These are phyloP conservation scores for Aspergillus aculeatus DNA, from an alignment of 2,329 filamentous ascomycete genomes.

Conservation along the genomic window DNA sequence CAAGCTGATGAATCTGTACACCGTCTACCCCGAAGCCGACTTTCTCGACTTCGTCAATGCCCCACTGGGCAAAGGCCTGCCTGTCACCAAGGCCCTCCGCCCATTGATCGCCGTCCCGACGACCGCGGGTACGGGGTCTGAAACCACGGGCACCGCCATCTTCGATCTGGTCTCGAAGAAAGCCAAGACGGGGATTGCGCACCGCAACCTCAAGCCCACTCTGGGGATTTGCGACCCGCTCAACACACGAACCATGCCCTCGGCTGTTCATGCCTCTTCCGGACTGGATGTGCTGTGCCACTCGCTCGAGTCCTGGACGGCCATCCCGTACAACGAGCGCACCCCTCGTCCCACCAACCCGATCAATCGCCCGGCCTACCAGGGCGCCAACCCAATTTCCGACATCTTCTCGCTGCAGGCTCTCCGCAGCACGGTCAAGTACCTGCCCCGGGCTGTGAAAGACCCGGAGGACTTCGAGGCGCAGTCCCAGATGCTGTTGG, in stretches of 20 bases:
- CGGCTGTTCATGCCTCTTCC: conserved; percentile 85
- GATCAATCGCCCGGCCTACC: conserved; percentile 87
- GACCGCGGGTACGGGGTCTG: conserved; percentile 82
- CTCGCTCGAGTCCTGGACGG: conserved; percentile 93
- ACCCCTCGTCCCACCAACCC: conserved; percentile 83
- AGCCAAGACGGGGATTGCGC: conserved; percentile 93
- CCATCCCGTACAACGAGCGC: conserved; percentile 88
- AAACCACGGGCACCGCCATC: conserved; percentile 97
- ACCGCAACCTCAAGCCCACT: conserved; percentile 92
- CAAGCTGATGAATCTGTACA: conserved; percentile 98
- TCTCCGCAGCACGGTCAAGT: conserved; percentile 80
- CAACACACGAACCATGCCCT: conserved; percentile 94
- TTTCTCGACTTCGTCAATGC: conserved; percentile 98
- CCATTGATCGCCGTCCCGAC: conserved; percentile 82
- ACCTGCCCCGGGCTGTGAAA: conserved; percentile 80
- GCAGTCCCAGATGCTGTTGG: conserved; percentile 92
- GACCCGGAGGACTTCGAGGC: conserved; percentile 91
- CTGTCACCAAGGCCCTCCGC: conserved; percentile 67
- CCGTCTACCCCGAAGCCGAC: conserved; percentile 82
- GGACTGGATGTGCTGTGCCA: conserved; percentile 96
- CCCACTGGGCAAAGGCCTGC: conserved; percentile 78
- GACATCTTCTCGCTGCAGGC: conserved; percentile 94
- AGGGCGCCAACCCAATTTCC: conserved; percentile 95
- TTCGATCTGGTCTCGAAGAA: conserved; percentile 89
- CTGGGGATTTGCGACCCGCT: conserved; percentile 82